Percentiles rank a stretch among this genome's conserved stretches.
Conservation (phyloP, 306 rosid genomes). For the Castanea mollissima region DNA sequence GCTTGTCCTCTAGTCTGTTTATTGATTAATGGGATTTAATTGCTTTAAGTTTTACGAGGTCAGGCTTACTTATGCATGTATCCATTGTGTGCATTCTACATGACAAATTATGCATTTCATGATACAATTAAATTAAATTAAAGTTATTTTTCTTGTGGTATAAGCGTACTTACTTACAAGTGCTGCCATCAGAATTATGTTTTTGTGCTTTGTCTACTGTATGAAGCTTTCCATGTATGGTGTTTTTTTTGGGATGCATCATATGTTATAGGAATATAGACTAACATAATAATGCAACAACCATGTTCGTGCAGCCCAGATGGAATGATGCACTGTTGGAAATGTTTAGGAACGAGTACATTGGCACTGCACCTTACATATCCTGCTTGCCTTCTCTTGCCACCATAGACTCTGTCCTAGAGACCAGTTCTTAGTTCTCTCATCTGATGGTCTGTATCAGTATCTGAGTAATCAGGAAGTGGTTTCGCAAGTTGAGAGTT, state of each 20-base stretch:
- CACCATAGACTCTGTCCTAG: conserved; percentile 81
- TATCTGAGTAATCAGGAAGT: conserved; percentile 95
- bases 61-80: not conserved
- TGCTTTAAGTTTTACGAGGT: not conserved
- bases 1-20: not conserved
- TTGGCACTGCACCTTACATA: conserved; percentile 90
- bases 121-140: not conserved
- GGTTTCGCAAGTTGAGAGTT: conserved; percentile 85
- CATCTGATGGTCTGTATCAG: conserved; percentile 96
- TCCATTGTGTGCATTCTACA: not conserved
- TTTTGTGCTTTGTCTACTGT: conserved; percentile 15
- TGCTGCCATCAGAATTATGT: conserved; percentile 8
- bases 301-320: conserved; percentile 72
- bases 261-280: conserved; percentile 2
- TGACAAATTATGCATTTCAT: not conserved
- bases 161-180: not conserved
- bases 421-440: conserved; percentile 94
- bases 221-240: not conserved
- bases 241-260: conserved; percentile 21
- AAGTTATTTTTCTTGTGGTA: not conserved
- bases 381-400: conserved; percentile 91
- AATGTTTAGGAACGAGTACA: conserved; percentile 92
- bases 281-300: conserved; percentile 30
- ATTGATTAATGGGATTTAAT: not conserved
- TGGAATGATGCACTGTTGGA: conserved; percentile 84